These are phyloP conservation scores for Chamaecyparis obtusa DNA, from an alignment of 75 land plant species.

Conservation along the genomic window DNA sequence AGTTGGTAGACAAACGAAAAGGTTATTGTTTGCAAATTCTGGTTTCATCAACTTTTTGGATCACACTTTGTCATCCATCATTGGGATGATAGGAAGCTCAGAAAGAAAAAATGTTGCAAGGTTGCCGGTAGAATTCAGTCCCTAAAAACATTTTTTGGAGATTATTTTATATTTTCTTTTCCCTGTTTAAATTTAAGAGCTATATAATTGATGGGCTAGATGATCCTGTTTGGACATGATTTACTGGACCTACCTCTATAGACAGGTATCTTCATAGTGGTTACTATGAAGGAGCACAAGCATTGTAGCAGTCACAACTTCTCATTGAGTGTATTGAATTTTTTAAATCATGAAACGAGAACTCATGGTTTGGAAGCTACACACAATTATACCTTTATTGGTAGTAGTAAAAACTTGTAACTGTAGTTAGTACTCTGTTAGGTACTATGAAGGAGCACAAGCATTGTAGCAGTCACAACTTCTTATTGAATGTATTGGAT, in stretches of 20 bases:
- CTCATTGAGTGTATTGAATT: background rate
- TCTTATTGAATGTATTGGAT: background rate
- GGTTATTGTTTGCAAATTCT: too few relatives aligned
- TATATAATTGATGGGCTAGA: background rate
- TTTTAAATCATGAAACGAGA: background rate
- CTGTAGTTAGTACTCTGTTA: background rate
- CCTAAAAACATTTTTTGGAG: background rate
- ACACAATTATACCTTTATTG: background rate
- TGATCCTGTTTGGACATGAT: background rate
- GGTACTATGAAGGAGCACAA: background rate
- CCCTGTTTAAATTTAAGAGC: background rate
- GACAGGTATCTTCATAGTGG: background rate
- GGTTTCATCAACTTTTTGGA: too few relatives aligned
- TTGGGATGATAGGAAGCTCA: too few relatives aligned
- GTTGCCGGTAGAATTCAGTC: background rate
- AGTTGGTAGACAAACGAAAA: background rate
- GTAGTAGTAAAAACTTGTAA: background rate
- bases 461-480: background rate
- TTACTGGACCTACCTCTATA: background rate
- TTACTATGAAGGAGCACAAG: background rate
- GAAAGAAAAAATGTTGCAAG: too few relatives aligned
- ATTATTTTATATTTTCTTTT: background rate
- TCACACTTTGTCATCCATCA: too few relatives aligned
- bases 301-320: background rate
- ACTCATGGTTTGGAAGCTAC: background rate